Evolutionary conservation across 1,139 yeast species (phyloP).

Genomic region (Suhomyces yuchorum): DNA sequence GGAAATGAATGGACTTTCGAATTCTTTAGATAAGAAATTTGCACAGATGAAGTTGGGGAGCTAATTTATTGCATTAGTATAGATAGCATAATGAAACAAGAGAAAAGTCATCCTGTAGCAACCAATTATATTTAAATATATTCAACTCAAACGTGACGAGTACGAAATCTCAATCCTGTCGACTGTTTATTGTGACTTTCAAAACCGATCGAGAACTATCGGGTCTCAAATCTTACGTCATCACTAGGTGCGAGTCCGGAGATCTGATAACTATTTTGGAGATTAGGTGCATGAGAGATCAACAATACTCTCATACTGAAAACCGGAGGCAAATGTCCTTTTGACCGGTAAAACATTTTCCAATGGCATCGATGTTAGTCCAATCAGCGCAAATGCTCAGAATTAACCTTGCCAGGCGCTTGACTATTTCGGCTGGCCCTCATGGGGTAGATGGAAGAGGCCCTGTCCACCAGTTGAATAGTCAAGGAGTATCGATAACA

Average conservation of each 20-base stretch:
- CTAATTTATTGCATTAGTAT: slow-evolving; percentile 1
- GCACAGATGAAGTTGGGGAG: slow-evolving; percentile 37
- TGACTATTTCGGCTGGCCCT: slow-evolving; percentile 20
- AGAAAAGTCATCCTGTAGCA: no score
- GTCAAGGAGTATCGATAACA: slow-evolving; percentile 46
- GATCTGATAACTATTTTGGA: background rate
- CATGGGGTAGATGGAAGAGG: slow-evolving; percentile 44
- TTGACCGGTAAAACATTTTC: background rate
- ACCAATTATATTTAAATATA: no score
- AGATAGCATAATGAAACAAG: background rate
- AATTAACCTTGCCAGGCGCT: background rate
- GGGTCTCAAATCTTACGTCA: background rate
- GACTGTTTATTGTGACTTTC: no score
- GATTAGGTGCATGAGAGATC: no score
- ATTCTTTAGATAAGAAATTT: slow-evolving; percentile 46
- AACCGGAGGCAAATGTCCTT: background rate
- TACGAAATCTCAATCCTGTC: no score
- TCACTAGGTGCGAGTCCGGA: background rate
- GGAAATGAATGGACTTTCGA: slow-evolving; percentile 72
- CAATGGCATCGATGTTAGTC: background rate
- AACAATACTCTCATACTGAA: no score
- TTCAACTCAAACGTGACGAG: no score
- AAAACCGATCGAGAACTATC: background rate
- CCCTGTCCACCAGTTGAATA: slow-evolving; percentile 18
- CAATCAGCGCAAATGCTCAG: background rate